Evolutionary conservation across 2,329 filamentous ascomycete species (phyloP).

Genomic region (Aspergillus ibericus): DNA sequence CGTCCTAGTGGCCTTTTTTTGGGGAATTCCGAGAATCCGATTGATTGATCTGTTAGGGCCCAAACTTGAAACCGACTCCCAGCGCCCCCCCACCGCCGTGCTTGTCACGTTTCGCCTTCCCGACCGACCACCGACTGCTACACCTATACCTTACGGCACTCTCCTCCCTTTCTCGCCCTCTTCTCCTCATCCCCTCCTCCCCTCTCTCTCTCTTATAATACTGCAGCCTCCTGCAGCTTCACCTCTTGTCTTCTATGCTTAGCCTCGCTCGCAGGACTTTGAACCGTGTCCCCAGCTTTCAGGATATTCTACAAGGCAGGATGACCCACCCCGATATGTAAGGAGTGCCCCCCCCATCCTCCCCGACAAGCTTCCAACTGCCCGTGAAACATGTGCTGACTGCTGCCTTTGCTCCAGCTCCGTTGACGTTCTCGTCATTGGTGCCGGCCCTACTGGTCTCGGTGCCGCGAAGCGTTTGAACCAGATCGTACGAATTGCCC

Average conservation of each 20-base stretch:
- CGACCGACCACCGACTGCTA: constrained; percentile 21
- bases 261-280: constrained; percentile 45
- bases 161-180: constrained; percentile 21
- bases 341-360: constrained; percentile 22
- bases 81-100: constrained; percentile 20
- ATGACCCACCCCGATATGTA: constrained; percentile 49
- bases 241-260: constrained; percentile 39
- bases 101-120: constrained; percentile 26
- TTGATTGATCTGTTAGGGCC: constrained; percentile 13
- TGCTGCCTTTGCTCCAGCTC: constrained; percentile 56
- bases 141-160: constrained; percentile 29
- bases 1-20: background rate
- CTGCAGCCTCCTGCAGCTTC: constrained; percentile 31
- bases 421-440: constrained; percentile 96
- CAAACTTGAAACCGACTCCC: constrained; percentile 41
- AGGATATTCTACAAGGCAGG: constrained; percentile 49
- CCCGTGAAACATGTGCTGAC: constrained; percentile 15
- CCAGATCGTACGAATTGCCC: constrained; percentile 70
- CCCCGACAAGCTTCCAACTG: constrained; percentile 2
- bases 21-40: background rate
- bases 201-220: constrained; percentile 27
- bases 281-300: constrained; percentile 46
- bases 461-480: constrained; percentile 97
- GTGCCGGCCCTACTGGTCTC: constrained; percentile 93
- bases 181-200: constrained; percentile 21